Base-by-base conservation (phyloP, 1,284 basidiomycete genomes). In the Chalciporus sp. region DNA sequence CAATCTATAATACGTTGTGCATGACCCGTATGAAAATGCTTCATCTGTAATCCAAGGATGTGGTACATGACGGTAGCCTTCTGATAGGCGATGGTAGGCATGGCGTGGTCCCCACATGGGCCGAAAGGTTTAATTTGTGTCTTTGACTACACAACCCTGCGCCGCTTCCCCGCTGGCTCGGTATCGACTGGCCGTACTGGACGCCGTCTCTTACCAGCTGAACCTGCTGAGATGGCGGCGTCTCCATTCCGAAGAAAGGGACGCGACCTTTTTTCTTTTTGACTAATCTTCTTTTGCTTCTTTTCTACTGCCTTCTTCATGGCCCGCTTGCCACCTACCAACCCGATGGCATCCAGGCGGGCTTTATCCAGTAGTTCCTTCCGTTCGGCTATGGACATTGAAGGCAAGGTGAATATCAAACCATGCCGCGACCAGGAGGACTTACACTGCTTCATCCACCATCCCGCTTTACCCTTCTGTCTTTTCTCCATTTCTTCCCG, bases 241-340 rank as follows among this genome's bases (percentile, higher is more conserved):
- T 45, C 55, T 39, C 55, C 52, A 20, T 28, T 70, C 55, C 69
- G 74, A 11, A 78, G 71, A 68, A 85, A 87, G 10, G 94, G 94
- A 56, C 90, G 75, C 51, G 81, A 85, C 68, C 84, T 90, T 74
- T 95, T 96, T 78, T 97, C 95, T 73, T 92, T 95, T 71, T 93
- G 91, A 29, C 82, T 81, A 20, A 89, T 76, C 77, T 95, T 96
- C 72, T 85, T 92, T 72, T 91, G 84, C 69, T 87, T 93, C 79
- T 92, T 94, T 66, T 94, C 92, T 40, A 96, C 84, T 2, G 86
- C 91, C 72, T 89, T 94, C 68, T 89, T 92, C 56, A 95, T 90
- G 0, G 93, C 92, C 8, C 79, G 74, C 59, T 84, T 85, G 6
- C 93, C 93, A 1, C 92, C 92, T 48, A 79, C 73, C 20, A 80